Evolutionary conservation across 176 grass and related monocot species (phyloP), one percentile per base, ranked within the genome.

Genomic region (Stipa capillata): DNA sequence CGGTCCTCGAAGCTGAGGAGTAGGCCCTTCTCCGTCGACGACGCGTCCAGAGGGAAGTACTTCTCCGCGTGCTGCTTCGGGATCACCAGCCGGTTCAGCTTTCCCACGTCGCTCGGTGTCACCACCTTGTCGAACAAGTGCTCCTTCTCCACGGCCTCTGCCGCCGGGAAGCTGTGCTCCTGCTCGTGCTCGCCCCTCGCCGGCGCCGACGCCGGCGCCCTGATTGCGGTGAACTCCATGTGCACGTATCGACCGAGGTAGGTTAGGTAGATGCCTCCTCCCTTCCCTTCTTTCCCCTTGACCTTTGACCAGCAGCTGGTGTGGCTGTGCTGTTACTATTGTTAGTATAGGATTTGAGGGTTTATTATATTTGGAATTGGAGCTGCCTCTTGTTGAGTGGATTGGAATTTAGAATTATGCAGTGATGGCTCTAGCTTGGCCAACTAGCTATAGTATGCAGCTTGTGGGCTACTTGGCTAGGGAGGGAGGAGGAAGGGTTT

Each of bases 61-160:
- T 86, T 95, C 92, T 99, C 96, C 35, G 96, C 96, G 81, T 99
- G 86, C 80, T 99, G 96, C 88, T 99, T 99, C 37, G 96, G 96
- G 77, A 99, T 99, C 71, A 99, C 96, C 41, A 99, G 86, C 88
- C 96, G 85, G 75, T 99, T 99, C 28, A 99, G 92, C 84, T 99
- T 99, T 8, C 96, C 96, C 42, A 99, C 96, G 81, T 99, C 96
- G 86, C 96, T 99, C 31, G 96, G 96, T 16, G 96, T 99, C 33
- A 99, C 96, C 6, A 99, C 92, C 83, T 99, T 99, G 89, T 99
- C 96, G 81, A 99, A 99, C 96, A 99, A 93, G 92, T 96, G 96
- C 80, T 99, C 96, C 81, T 99, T 99, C 82, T 93, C 88, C 63
- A 89, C 74, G 64, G 31, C 62, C 14, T 53, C 67, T 39, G 17